These are phyloP conservation scores for Cenococcum geophilum DNA, from an alignment of 495 filamentous ascomycete genomes.

Conservation along the genomic window DNA sequence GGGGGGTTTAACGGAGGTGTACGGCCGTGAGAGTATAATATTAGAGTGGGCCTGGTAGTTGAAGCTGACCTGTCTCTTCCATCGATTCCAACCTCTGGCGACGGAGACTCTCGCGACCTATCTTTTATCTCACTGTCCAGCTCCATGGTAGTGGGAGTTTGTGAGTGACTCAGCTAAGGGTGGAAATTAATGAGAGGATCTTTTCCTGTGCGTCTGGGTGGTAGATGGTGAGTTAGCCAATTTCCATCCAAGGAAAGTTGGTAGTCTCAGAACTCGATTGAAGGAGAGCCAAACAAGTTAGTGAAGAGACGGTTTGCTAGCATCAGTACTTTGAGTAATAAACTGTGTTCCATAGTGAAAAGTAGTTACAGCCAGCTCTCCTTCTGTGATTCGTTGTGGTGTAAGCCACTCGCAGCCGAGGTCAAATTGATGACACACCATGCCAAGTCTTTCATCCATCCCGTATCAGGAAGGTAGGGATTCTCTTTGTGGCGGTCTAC, in stretches of 20 bases:
- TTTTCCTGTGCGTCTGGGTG: no score
- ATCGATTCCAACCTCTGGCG: background rate
- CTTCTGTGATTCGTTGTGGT: background rate
- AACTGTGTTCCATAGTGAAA: background rate
- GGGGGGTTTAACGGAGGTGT: constrained; percentile 20
- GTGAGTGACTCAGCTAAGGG: no score
- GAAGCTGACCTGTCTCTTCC: background rate
- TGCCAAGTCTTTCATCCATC: background rate
- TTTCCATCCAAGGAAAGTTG: no score
- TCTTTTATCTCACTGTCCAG: no score
- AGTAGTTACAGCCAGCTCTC: background rate
- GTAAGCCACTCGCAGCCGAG: background rate
- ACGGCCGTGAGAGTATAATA: constrained; percentile 23
- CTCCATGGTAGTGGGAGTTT: no score
- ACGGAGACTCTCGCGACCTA: background rate
- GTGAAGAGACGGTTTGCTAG: background rate
- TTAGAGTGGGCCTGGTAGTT: constrained; percentile 6
- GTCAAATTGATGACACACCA: background rate
- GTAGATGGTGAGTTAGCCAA: no score
- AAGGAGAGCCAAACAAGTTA: background rate
- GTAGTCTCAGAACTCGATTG: no score
- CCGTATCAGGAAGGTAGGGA: background rate
- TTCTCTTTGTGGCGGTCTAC: no score
- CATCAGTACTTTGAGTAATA: background rate
- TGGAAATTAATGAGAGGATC: no score